These are phyloP conservation scores for Plasmodium gonderi DNA, from an alignment of 169 alveolate genomes.

Conservation along the genomic window DNA sequence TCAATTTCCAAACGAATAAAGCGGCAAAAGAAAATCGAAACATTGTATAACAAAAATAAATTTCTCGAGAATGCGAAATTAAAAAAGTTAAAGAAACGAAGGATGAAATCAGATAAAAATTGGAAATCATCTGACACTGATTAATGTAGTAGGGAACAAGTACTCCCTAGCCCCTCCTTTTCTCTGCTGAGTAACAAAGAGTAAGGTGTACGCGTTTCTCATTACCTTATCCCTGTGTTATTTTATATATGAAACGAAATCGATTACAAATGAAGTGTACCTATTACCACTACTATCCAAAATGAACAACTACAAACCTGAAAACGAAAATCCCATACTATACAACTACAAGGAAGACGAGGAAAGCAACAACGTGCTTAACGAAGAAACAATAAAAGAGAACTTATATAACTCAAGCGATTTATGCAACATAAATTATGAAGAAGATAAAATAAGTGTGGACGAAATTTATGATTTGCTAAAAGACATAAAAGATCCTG, in stretches of 20 bases:
- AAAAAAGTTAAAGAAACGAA: not conserved
- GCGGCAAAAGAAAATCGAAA: not conserved
- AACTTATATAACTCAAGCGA: conserved; percentile 39
- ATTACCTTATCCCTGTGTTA: too few relatives aligned
- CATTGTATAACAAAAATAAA: not conserved
- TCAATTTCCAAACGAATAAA: not conserved
- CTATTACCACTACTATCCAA: not conserved
- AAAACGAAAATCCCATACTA: conserved; percentile 52
- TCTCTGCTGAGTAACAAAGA: too few relatives aligned
- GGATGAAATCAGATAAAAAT: not conserved
- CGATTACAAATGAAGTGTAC: too few relatives aligned
- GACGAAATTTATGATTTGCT: conserved; percentile 93
- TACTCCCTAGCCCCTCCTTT: too few relatives aligned
- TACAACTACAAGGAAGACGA: conserved; percentile 37
- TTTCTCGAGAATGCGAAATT: not conserved
- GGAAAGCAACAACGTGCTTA: not conserved
- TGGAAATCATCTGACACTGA: too few relatives aligned
- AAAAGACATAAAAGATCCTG: conserved; percentile 97
- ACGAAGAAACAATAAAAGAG: conserved; percentile 41
- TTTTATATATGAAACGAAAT: too few relatives aligned
- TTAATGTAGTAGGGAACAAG: too few relatives aligned
- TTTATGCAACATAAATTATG: conserved; percentile 59
- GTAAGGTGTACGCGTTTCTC: too few relatives aligned
- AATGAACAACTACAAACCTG: conserved; percentile 54
- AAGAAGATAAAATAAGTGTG: conserved; percentile 65